Evolutionary conservation across 805 yeast species (phyloP), one percentile per base, ranked within the genome.

Genomic region (Tetrapisispora arboricola): DNA sequence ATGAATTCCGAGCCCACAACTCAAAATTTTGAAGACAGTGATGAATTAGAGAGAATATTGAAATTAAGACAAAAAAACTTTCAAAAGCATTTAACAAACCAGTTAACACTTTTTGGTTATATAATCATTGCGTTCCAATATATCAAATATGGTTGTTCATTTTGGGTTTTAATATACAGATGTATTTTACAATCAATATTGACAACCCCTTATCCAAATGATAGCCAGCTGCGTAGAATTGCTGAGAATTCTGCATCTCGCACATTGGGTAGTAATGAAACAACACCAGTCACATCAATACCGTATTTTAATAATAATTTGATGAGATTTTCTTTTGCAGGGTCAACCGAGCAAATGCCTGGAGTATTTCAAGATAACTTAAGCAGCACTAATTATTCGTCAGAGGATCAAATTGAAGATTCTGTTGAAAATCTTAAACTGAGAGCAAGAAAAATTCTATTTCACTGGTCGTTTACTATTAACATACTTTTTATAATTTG

Each of bases 191-290:
- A 71, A 35, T 54, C 66, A 6, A 49, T 68, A 15, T 40, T 70
- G 22, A 44, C 66, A 1, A 58, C 63, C 19, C 73, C 76, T 1
- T 72, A 71, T 40, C 68, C 71, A 0, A 39, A 55, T n/a, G 55
- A 57, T 17, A n/a, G 35, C 4, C 56, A 50, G 18, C 35, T 60
- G 16, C 51, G 49, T 20, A 44, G 55, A 17, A 42, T 56, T 3
- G 47, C 50, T 5, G 21, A 25, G 12, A 34, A 34, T 17, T 16
- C 37, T 2, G 13, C 27, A 17, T 16, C 37, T 6, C 28, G 30
- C 28, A 19, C 28, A 18, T 13, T 18, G 20, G n/a, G 32, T 27
- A 11, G 13, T 9, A 18, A 17, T 17, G 12, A 12, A 7, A 10
- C 37, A 6, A 16, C 37, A 16, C 16, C 37, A n/a, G n/a, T n/a